Evolutionary conservation across 257 asterid genomes (phyloP), one percentile per base, ranked within the genome.

Genomic region (Lycium ferocissimum): DNA sequence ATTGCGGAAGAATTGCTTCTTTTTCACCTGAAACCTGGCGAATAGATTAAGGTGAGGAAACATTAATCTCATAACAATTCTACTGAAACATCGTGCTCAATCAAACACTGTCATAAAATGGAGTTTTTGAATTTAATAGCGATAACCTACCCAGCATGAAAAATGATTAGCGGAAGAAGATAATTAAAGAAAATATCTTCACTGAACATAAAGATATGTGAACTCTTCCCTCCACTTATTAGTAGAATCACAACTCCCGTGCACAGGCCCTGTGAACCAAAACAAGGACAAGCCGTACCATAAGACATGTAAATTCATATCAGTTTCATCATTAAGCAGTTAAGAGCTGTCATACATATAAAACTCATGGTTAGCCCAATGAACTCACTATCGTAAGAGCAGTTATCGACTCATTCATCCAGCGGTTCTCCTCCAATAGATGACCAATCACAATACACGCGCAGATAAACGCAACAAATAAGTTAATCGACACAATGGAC

Each of bases 1-100:
- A 91, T 96, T 96, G 90, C 96, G 99, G 85, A 96, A 96, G 90
- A 96, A 96, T 80, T 96, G 99, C 84, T 96, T 96, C 98, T 96
- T 96, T 87, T 96, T 96, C 57, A 96, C 99, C 92, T 94, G 99
- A 91, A 96, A 96, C 92, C 99, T 96, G 98, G 20, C 14, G 37
- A 62, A n/a, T 20, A 62, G 26, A 58, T 62, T 20, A 62, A 58
- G 10, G 9, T 17, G 65, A 22, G 17, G 65, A 17, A 58, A 61
- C 0, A 3, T 61, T 61, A 61, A 8, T 12, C 14, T 61, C 69
- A 61, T 7, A 8, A 9, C 1, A 61, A 20, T n/a, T 58, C 65
- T 61, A n/a, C 35, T 8, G 67, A 11, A 49, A n/a, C 37, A 0
- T 8, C 0, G 11, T 13, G n/a, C 5, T 56, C 0, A 56, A 56